These are phyloP conservation scores for Trichoderma sp. DNA, from an alignment of 2,329 filamentous ascomycete species.

Conservation along the genomic window DNA sequence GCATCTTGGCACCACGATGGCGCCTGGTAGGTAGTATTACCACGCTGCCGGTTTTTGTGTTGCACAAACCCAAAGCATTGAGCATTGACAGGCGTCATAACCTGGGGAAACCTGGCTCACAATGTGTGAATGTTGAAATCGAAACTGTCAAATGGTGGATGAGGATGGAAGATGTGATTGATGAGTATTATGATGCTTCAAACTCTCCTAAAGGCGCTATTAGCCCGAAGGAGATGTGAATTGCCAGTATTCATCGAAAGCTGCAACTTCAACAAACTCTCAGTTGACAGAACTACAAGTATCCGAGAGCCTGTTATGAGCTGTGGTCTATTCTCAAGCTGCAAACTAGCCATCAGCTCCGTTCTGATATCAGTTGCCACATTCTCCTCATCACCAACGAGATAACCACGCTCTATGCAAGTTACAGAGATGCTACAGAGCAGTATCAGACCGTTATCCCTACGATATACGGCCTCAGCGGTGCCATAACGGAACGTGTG, in stretches of 20 bases:
- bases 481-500: background rate
- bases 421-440: background rate
- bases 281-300: background rate
- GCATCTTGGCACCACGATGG: background rate
- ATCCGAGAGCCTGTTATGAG: background rate
- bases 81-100: background rate
- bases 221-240: background rate
- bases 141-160: background rate
- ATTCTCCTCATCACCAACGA: background rate
- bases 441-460: background rate
- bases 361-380: background rate
- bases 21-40: conserved; percentile 6
- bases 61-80: background rate
- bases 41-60: background rate
- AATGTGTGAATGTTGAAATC: background rate
- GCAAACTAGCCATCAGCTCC: background rate
- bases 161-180: background rate
- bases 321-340: background rate
- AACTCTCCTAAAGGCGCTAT: background rate
- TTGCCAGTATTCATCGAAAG: background rate
- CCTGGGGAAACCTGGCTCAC: background rate
- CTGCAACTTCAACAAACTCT: background rate
- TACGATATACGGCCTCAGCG: background rate
- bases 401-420: background rate
- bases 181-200: background rate